Percentiles rank a stretch among this genome's conserved stretches.
phyloP scores from a whole-genome alignment of 257 asterid species.

The Ilex aquifolium region DNA sequence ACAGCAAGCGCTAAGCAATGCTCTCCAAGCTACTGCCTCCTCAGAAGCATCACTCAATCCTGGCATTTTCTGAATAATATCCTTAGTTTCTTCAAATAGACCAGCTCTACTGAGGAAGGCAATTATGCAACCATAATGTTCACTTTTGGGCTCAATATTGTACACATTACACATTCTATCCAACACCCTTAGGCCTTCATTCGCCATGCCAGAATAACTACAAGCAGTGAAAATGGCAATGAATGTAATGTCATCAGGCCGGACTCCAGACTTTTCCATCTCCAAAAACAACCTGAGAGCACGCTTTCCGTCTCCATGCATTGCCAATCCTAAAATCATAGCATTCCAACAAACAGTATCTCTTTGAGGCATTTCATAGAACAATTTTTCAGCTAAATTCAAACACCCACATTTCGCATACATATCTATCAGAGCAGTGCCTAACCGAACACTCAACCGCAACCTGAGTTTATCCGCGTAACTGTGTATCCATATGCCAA shows the following conservation, averaged over 20 bases:
- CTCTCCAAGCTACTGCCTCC: slow-evolving; percentile 69
- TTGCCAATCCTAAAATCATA: slow-evolving; percentile 64
- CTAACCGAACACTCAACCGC: slow-evolving; percentile 30
- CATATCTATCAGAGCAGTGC: slow-evolving; percentile 61
- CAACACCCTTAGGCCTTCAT: slow-evolving; percentile 45
- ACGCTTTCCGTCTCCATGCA: slow-evolving; percentile 47
- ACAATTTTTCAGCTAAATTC: slow-evolving; percentile 46
- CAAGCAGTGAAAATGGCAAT: slow-evolving; percentile 60
- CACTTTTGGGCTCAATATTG: slow-evolving; percentile 44
- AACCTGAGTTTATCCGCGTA: slow-evolving; percentile 31
- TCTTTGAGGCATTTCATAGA: slow-evolving; percentile 45
- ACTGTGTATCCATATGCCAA: slow-evolving; percentile 64
- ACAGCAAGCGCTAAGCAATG: slow-evolving; percentile 51
- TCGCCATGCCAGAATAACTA: slow-evolving; percentile 54
- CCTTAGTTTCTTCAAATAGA: slow-evolving; percentile 50
- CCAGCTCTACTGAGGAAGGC: slow-evolving; percentile 49
- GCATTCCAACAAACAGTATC: slow-evolving; percentile 69
- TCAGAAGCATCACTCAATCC: slow-evolving; percentile 21
- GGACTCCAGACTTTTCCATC: slow-evolving; percentile 36
- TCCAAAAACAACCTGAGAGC: slow-evolving; percentile 45
- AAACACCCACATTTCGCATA: slow-evolving; percentile 63
- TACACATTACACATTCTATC: slow-evolving; percentile 41
- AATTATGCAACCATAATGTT: slow-evolving; percentile 67
- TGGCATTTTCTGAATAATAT: slow-evolving; percentile 38
- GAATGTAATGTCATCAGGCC: slow-evolving; percentile 55